Evolutionary conservation across 2,329 filamentous ascomycete genomes (phyloP), one percentile per base, ranked within the genome.

Genomic region (Colletotrichum sansevieriae): DNA sequence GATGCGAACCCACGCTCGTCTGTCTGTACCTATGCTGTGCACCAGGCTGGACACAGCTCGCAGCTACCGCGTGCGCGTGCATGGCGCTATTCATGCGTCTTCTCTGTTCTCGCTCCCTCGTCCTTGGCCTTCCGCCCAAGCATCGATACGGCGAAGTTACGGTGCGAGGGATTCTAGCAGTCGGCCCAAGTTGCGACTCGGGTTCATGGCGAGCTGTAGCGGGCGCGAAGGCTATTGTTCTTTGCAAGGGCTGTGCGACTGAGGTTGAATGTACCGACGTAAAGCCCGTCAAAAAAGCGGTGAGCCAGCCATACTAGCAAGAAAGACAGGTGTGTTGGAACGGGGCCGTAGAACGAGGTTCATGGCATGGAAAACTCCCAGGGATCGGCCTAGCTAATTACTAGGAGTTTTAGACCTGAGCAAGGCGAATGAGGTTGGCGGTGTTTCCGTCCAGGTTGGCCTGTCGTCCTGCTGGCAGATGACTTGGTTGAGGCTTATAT

Each of bases 11-110:
- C 56, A 65, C 57, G 65, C 62, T 54, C 65, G 56, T 56, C 59
- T 59, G 37, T 11, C 57, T 60, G 57, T 60, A 39, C 43, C 47
- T 54, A 65, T 68, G 62, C 49, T 68, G 65, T 68, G 65, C 65
- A 41, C 55, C 56, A 62, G 33, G 51, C 33, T 43, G 55, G 55
- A 39, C 47, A 55, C 55, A 49, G 65, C 65, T 65, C 62, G 65
- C 62, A 60, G 55, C 55, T 65, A 55, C 55, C 60, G 62, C 20
- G 41, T 37, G 61, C 55, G 49, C 65, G 55, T 68, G 65, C 65
- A 68, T 68, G 47, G 62, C 65, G 65, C 65, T 55, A 65, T 68
- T 65, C 55, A 68, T 68, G 65, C 65, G 47, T 49, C 47, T 56
- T 49, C 41, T 46, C 39, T 33, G 33, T 44, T 37, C 51, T 20